Evolutionary conservation across 2,329 filamentous ascomycete genomes (phyloP).

Genomic region (Ceratocystis cacaofunesta): DNA sequence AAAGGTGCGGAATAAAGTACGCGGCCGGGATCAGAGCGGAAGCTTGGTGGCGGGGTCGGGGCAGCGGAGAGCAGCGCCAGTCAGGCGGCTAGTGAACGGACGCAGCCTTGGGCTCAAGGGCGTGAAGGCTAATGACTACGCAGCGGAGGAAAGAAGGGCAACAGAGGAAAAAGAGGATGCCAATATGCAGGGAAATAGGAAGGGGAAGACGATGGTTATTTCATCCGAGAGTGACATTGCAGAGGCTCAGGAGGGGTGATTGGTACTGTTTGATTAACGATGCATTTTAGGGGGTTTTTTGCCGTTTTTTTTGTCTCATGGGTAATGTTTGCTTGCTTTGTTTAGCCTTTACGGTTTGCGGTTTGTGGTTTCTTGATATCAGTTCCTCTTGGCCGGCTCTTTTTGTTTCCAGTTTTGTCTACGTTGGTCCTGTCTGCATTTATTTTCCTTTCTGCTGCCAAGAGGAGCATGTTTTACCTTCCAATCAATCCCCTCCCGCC

Average conservation of each 20-base stretch:
- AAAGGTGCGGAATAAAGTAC: neutral
- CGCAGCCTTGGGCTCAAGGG: neutral
- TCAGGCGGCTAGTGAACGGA: conserved; percentile 9
- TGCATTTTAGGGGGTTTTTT: conserved; percentile 3
- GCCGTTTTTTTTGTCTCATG: neutral
- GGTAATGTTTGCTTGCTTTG: neutral
- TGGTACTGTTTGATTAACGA: neutral
- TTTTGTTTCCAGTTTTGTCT: neutral
- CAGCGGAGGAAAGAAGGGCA: neutral
- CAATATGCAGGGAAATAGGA: too few species aligned
- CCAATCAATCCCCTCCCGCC: neutral
- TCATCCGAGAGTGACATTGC: conserved; percentile 3
- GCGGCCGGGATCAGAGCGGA: conserved; percentile 8
- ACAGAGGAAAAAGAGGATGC: too few species aligned
- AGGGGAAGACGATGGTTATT: neutral
- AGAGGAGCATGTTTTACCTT: conserved; percentile 10
- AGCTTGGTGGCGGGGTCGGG: neutral
- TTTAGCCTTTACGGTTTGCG: conserved; percentile 1
- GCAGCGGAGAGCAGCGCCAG: conserved; percentile 1
- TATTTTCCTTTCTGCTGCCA: neutral
- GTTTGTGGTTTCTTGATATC: conserved; percentile 13
- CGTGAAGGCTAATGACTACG: neutral
- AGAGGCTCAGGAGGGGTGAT: neutral
- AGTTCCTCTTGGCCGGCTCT: conserved; percentile 1
- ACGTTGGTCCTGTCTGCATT: neutral